phyloP scores from a whole-genome alignment of 2,329 filamentous ascomycete species.

The Blastomyces emzantsi region DNA sequence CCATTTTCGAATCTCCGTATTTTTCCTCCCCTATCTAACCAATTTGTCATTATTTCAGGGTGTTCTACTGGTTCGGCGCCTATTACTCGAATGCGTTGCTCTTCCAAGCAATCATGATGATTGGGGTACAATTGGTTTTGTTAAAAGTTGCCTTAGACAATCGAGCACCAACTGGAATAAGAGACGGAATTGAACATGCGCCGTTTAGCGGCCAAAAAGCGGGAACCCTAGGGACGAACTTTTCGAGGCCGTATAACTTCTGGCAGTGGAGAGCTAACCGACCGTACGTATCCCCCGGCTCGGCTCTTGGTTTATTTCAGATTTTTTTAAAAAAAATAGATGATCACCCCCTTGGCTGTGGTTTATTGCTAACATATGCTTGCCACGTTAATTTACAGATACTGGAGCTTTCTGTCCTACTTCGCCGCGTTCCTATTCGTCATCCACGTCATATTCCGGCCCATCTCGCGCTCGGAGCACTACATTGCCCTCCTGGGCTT shows the following conservation, averaged over 20 bases:
- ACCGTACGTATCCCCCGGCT: slow-evolving; percentile 34
- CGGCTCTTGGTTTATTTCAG: not conserved
- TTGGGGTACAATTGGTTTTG: slow-evolving; percentile 48
- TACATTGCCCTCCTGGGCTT: slow-evolving; percentile 40
- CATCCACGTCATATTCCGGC: slow-evolving; percentile 46
- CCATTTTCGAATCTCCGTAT: not conserved
- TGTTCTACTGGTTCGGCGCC: slow-evolving; percentile 58
- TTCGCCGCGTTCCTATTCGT: slow-evolving; percentile 42
- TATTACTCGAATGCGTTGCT: slow-evolving; percentile 52
- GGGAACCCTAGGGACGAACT: slow-evolving; percentile 19
- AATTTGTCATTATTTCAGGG: slow-evolving; percentile 29
- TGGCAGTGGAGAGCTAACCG: slow-evolving; percentile 53
- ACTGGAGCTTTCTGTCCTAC: slow-evolving; percentile 51
- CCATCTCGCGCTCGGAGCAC: slow-evolving; percentile 34
- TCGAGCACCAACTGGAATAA: slow-evolving; percentile 37
- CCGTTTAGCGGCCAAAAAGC: slow-evolving; percentile 31
- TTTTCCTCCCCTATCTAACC: not conserved
- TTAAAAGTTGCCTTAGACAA: slow-evolving; percentile 54
- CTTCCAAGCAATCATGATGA: slow-evolving; percentile 52
- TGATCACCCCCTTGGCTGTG: slow-evolving; percentile 8
- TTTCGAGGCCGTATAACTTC: slow-evolving; percentile 49
- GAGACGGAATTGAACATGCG: slow-evolving; percentile 34
- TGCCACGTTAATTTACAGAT: slow-evolving; percentile 26
- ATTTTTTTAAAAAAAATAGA: slow-evolving; percentile 4
- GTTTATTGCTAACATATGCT: not conserved